Percentiles rank a stretch among this genome's conserved stretches.
Evolutionary conservation across 2,329 filamentous ascomycete species (phyloP).

Genomic region (Chaetoscypha palmicola): DNA sequence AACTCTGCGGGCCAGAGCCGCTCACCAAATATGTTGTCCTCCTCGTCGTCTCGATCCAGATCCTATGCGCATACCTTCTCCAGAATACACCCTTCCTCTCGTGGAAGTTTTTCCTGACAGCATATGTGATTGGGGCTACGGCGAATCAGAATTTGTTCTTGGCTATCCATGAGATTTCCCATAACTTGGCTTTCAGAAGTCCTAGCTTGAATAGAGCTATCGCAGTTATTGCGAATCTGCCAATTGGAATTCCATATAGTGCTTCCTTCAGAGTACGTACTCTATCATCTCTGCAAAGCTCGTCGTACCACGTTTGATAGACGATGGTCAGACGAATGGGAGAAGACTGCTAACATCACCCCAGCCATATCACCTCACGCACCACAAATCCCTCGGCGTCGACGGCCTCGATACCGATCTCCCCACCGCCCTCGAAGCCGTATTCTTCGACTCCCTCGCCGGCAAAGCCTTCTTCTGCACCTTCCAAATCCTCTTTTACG

Average conservation of each 20-base stretch:
- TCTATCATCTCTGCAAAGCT: too few relatives aligned
- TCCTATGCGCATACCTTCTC: conserved; percentile 70
- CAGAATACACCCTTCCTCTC: conserved; percentile 73
- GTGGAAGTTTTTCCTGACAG: conserved; percentile 76
- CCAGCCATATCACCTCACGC: conserved; percentile 91
- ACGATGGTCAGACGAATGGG: too few relatives aligned
- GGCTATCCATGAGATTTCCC: conserved; percentile 96
- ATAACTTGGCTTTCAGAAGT: conserved; percentile 89
- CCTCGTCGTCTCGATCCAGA: conserved; percentile 74
- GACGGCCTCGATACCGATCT: conserved; percentile 95
- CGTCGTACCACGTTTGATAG: too few relatives aligned
- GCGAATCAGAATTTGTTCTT: conserved; percentile 98
- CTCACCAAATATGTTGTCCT: conserved; percentile 90
- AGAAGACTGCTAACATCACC: conserved; percentile 21
- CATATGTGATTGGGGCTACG: conserved; percentile 88
- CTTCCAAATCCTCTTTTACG: conserved; percentile 99
- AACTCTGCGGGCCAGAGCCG: conserved; percentile 93
- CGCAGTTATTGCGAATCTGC: conserved; percentile 89
- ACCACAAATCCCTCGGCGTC: conserved; percentile 97
- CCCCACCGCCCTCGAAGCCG: conserved; percentile 81
- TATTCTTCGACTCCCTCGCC: conserved; percentile 88
- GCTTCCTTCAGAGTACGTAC: conserved; percentile 77
- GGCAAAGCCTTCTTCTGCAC: conserved; percentile 99
- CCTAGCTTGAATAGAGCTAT: conserved; percentile 74
- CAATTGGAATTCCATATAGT: conserved; percentile 92